Percentiles rank a stretch among this genome's conserved stretches.
These are phyloP conservation scores for Mycena belliarum DNA, from an alignment of 768 basidiomycete species.

Conservation along the genomic window DNA sequence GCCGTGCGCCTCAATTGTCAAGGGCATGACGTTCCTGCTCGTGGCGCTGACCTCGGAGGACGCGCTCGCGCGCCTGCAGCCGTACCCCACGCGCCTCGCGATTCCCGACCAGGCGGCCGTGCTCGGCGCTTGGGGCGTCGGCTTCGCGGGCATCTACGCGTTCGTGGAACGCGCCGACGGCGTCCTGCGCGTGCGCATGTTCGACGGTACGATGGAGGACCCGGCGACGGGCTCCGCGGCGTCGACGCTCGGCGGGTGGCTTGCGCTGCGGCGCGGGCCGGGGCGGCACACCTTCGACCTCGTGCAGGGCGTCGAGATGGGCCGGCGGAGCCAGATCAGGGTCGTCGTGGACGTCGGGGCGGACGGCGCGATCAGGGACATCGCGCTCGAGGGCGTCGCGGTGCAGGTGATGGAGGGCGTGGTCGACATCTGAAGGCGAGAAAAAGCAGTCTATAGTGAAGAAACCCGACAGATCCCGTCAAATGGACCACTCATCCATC, in stretches of 20 bases:
- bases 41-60: slow-evolving; percentile 39
- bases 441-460: too few relatives aligned
- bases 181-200: slow-evolving; percentile 42
- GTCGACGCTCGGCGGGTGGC: slow-evolving; percentile 42
- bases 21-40: slow-evolving; percentile 47
- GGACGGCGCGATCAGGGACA: slow-evolving; percentile 29
- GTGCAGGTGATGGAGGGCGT: slow-evolving; percentile 43
- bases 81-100: slow-evolving; percentile 26
- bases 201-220: slow-evolving; percentile 41
- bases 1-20: slow-evolving; percentile 44
- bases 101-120: slow-evolving; percentile 19
- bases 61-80: slow-evolving; percentile 35
- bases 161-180: slow-evolving; percentile 37
- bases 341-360: slow-evolving; percentile 36
- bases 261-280: slow-evolving; percentile 36
- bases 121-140: slow-evolving; percentile 40
- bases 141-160: slow-evolving; percentile 38
- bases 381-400: slow-evolving; percentile 41
- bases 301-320: slow-evolving; percentile 49
- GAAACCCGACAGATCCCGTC: too few relatives aligned
- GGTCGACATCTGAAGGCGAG: slow-evolving; percentile 12
- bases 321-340: slow-evolving; percentile 42
- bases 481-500: too few relatives aligned
- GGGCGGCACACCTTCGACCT: slow-evolving; percentile 40
- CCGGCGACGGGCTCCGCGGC: slow-evolving; percentile 50